Evolutionary conservation across 495 filamentous ascomycete genomes (phyloP).

Genomic region (Aspergillus indologenus): DNA sequence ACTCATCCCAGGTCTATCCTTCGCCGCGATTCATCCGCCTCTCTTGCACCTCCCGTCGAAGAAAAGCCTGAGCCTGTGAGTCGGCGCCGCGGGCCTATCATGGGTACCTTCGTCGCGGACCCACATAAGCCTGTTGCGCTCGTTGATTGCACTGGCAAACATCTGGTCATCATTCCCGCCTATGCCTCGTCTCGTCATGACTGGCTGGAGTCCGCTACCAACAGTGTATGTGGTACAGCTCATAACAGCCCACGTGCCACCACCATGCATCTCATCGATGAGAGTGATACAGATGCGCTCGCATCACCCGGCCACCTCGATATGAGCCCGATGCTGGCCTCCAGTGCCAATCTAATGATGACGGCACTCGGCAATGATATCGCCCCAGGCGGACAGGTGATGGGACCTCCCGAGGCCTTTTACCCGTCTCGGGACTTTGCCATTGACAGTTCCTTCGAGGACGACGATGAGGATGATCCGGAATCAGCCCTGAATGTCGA

Average conservation of each 20-base stretch:
- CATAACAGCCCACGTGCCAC: conserved; percentile 52
- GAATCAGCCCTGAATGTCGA: conserved; percentile 62
- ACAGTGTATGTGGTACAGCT: conserved; percentile 50
- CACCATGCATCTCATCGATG: conserved; percentile 47
- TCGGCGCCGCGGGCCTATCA: conserved; percentile 53
- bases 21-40: conserved; percentile 50
- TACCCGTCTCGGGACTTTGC: conserved; percentile 63
- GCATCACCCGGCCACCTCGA: conserved; percentile 46
- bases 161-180: conserved; percentile 64
- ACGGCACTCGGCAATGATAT: conserved; percentile 58
- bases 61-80: conserved; percentile 51
- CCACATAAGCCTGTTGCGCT: conserved; percentile 71
- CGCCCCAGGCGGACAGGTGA: conserved; percentile 60
- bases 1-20: conserved; percentile 56
- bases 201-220: conserved; percentile 47
- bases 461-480: conserved; percentile 63
- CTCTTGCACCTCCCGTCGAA: conserved; percentile 42
- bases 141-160: conserved; percentile 65
- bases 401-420: conserved; percentile 75
- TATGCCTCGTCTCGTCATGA: conserved; percentile 48
- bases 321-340: conserved; percentile 59
- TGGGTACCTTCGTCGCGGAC: conserved; percentile 52
- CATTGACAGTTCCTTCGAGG: conserved; percentile 51
- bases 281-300: conserved; percentile 51
- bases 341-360: conserved; percentile 75